Evolutionary conservation across 148 eudicot genomes (phyloP), one percentile per base, ranked within the genome.

Genomic region (Polygonum maritimum): DNA sequence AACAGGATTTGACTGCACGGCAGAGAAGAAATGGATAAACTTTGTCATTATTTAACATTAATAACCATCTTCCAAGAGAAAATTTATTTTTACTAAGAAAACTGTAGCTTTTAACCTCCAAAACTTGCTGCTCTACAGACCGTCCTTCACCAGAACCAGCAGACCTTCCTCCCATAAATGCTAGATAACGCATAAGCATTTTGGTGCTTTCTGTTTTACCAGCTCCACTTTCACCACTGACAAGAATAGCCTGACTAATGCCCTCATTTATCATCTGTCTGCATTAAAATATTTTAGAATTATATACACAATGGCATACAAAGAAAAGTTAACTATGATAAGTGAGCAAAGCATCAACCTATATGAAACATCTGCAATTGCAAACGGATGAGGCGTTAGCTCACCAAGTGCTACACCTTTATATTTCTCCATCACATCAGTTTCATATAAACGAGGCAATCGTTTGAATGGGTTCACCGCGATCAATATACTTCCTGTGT

Each of bases 351-450:
- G 62, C 57, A 40, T 51, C 79, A 81, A 85, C 99, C 98, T 92
- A 83, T 92, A 95, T 79, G 99, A 92, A 57, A 88, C 85, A 80
- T 95, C 97, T 54, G 98, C 99, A 80, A 95, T 91, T 75, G 99
- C 99, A 87, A 89, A 95, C 55, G 97, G 99, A 78, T 95, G 99
- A 5, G 99, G 99, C 49, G 86, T 88, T 71, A 92, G 83, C 78
- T 92, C 99, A 15, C 96, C 97, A 77, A 95, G 57, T 45, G 86
- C 87, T 36, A 83, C 86, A 78, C 94, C 99, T 84, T 87, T 95
- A 82, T 95, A 95, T 70, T 91, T 80, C 75, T 84, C 86, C 94
- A 89, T 95, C 91, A 91, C 83, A 79, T 82, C 79, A 62, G 77
- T 74, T 80, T 82, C 91, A 80, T 95, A 92, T 76, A 95, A 81